Percentiles rank a stretch among this genome's conserved stretches.
Evolutionary conservation across 2,329 filamentous ascomycete genomes (phyloP).

Genomic region (Penicillium sp.): DNA sequence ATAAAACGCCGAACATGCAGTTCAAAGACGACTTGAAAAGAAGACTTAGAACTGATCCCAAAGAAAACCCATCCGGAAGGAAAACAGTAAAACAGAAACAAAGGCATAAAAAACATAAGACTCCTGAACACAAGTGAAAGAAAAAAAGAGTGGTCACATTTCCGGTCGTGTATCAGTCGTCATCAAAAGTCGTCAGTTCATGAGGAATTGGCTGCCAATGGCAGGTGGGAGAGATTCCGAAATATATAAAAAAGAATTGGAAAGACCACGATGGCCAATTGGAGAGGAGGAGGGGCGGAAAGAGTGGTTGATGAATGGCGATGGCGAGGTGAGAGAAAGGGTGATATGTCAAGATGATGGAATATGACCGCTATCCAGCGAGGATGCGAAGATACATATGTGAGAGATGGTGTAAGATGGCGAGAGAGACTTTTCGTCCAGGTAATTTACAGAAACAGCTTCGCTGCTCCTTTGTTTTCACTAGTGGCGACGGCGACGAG

Average conservation of each 20-base stretch:
- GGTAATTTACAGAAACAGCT: conserved; percentile 32
- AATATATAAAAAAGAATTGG: conserved; percentile 21
- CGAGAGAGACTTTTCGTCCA: not conserved
- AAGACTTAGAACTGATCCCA: conserved; percentile 5
- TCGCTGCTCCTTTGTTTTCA: conserved; percentile 42
- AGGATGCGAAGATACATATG: conserved; percentile 1
- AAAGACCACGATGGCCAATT: not conserved
- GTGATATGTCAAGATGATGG: conserved; percentile 2
- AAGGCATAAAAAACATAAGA: conserved; percentile 26
- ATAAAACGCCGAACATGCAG: conserved; percentile 34
- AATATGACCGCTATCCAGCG: conserved; percentile 1
- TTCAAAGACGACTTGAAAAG: conserved; percentile 1
- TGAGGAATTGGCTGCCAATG: conserved; percentile 25
- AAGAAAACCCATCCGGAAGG: conserved; percentile 20
- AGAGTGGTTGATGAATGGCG: not conserved
- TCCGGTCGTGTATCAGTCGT: conserved; percentile 38
- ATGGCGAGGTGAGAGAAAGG: not conserved
- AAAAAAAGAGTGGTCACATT: conserved; percentile 12
- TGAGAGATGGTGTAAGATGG: conserved; percentile 5
- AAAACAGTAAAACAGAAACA: conserved; percentile 15
- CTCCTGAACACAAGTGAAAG: conserved; percentile 26
- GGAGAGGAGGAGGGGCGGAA: not conserved
- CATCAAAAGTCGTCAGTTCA: conserved; percentile 38
- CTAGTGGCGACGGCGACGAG: conserved; percentile 53
- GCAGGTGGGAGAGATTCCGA: conserved; percentile 13